A percentile compares a stretch with the other conserved stretches of the same genome.
These are phyloP conservation scores for Emiliania huxleyi DNA, from an alignment of 78 protist genomes.

Conservation along the genomic window DNA sequence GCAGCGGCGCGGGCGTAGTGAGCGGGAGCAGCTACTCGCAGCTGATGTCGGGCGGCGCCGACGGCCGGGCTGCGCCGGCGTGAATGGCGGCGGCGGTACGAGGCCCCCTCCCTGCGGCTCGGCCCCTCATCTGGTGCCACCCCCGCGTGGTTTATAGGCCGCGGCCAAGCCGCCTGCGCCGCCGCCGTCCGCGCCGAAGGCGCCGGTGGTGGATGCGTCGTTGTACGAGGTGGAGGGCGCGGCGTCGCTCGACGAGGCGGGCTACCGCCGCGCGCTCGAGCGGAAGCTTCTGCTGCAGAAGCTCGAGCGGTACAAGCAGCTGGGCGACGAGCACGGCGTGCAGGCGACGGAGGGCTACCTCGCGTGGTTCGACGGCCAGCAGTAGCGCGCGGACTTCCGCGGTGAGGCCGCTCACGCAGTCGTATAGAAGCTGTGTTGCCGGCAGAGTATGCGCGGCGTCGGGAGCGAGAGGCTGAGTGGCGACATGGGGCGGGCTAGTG, in stretches of 20 bases:
- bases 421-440: no score
- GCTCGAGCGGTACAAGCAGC: background rate
- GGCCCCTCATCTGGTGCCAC: no score
- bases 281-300: background rate
- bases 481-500: no score
- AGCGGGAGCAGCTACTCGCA: no score
- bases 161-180: background rate
- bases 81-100: background rate
- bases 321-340: background rate
- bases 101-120: no score
- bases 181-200: background rate
- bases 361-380: background rate
- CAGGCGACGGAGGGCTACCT: background rate
- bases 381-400: no score
- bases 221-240: background rate
- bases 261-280: background rate
- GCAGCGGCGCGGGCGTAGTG: no score
- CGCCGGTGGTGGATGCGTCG: background rate
- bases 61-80: background rate
- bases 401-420: no score
- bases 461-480: no score
- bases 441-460: no score
- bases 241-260: background rate
- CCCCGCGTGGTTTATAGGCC: no score
- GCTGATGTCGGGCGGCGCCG: background rate